Base-by-base conservation (phyloP, 1,139 yeast species). In the Saccharomyces hybrid region DNA sequence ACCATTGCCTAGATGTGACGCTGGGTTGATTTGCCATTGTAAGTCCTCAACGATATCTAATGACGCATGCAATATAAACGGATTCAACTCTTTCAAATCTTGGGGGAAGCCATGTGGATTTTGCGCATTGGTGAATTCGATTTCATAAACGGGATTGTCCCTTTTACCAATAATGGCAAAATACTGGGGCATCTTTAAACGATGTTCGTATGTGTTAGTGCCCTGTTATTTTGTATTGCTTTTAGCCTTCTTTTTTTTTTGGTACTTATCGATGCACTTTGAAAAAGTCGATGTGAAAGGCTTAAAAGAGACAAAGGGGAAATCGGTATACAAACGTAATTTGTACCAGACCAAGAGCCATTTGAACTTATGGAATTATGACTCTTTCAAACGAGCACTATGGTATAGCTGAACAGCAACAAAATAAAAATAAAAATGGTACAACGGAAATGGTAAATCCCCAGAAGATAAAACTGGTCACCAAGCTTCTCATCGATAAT, bases 61-160 rank as follows among this genome's bases (percentile, higher is more conserved):
- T 2, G 98, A 82, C 0, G 96, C 81, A 67, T 93, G 96, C 44
- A 93, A 79, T 38, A 95, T 84, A 66, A 90, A 91, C 23, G 97
- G 97, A 63, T 86, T 82, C 51, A 91, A 73, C 67, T 91, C 97
- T 63, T 80, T 80, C 68, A 88, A 81, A 55, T 84, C 87, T 25
- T 80, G 75, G 0, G 91, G 78, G 63, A 91, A 87, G 67, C 78
- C 60, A 13, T 58, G 55, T 26, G 55, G 59, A 38, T 56, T 44
- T 38, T 56, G 56, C 13, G 56, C 59, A 31, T 57, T 59, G 2
- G 66, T 57, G 57, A 93, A 85, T 66, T 90, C 97, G 9, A 90
- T 77, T 67, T 90, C 96, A 64, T 90, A 93, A 3, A 95, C 69
- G 0, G 97, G 96, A 58, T 81, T 81, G 68, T 93, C 99, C 49